These are phyloP conservation scores for Maudiozyma barnettii DNA, from an alignment of 805 yeast species.

Conservation along the genomic window DNA sequence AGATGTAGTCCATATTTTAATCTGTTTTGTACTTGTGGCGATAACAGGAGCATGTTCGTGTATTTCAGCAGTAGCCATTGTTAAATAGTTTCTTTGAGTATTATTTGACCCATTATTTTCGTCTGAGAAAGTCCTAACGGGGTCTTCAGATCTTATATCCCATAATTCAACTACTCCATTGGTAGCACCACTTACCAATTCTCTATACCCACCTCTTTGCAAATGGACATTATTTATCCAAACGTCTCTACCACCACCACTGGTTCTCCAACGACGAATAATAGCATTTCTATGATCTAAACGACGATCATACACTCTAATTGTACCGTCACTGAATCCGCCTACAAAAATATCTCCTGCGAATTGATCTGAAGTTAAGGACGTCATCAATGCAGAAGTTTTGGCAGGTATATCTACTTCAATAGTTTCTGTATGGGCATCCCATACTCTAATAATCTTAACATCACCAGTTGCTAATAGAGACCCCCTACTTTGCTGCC, in stretches of 20 bases:
- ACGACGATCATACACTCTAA: conserved; percentile 86
- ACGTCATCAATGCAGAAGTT: conserved; percentile 78
- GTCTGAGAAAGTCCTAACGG: conserved; percentile 61
- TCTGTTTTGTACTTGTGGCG: conserved; percentile 74
- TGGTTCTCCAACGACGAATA: conserved; percentile 72
- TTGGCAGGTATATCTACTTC: conserved; percentile 84
- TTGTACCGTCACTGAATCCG: conserved; percentile 84
- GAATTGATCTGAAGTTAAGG: conserved; percentile 89
- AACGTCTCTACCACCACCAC: conserved; percentile 34
- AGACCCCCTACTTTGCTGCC: conserved; percentile 96
- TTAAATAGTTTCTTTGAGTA: conserved; percentile 9
- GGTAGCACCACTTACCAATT: conserved; percentile 70
- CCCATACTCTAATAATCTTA: conserved; percentile 87
- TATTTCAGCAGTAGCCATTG: conserved; percentile 59
- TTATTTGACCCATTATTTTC: conserved; percentile 28
- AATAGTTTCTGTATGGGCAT: conserved; percentile 87
- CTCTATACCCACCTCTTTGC: conserved; percentile 95
- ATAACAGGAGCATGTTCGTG: conserved; percentile 97
- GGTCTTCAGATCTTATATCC: conserved; percentile 74
- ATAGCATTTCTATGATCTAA: conserved; percentile 75
- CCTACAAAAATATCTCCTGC: conserved; percentile 85
- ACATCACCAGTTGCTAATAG: conserved; percentile 91
- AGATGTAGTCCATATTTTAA: conserved; percentile 75
- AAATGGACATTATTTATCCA: conserved; percentile 74
- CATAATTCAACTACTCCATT: conserved; percentile 81